Evolutionary conservation across 192 early-diverging fungal species (phyloP), one percentile per base, ranked within the genome.

Genomic region (Endogone sp.): DNA sequence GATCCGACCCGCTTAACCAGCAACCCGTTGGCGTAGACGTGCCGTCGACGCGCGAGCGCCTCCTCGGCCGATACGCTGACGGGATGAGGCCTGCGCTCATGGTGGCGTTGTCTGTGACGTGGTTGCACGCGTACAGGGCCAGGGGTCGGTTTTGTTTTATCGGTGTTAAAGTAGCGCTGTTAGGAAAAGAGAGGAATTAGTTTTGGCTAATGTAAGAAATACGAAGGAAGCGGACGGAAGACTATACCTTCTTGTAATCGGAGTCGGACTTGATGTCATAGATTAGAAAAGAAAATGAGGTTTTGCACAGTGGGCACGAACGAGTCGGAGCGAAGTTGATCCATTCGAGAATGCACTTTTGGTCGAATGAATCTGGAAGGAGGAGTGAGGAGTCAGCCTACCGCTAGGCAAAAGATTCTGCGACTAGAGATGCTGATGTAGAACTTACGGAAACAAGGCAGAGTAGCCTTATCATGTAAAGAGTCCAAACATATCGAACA

Each of bases 1-100:
- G 74, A 68, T 20, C 74, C 74, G 4, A 75, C 37, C 62, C 71
- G 74, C 29, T 71, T 66, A 0, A 75, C 74, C 16, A 67, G 70
- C 16, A 71, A 62, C 3, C 63, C 29, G 58, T 75, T 60, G 3
- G 64, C 65, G 31, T 75, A 75, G 2, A 75, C 59, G 25, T 75
- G 25, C 21, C 73, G 37, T 16, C 37, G 37, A 16, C 37, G 37
- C 37, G 37, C 37, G 16, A 49, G 37, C 6, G 37, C 37, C 37
- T 49, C 37, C 37, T 49, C 37, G 16, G 37, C 37, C 16, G 37
- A 49, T 1, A 1, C 37, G 1, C 37, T 49, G 9, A 49, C 37
- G 37, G 37, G 37, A 16, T 49, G 9, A 16, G 37, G 1, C 16
- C 37, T 49, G 37, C 37, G 37, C 6, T 49, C 37, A 49, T 49